These are phyloP conservation scores for Melanogaster broomeanus DNA, from an alignment of 768 basidiomycete genomes.

Conservation along the genomic window DNA sequence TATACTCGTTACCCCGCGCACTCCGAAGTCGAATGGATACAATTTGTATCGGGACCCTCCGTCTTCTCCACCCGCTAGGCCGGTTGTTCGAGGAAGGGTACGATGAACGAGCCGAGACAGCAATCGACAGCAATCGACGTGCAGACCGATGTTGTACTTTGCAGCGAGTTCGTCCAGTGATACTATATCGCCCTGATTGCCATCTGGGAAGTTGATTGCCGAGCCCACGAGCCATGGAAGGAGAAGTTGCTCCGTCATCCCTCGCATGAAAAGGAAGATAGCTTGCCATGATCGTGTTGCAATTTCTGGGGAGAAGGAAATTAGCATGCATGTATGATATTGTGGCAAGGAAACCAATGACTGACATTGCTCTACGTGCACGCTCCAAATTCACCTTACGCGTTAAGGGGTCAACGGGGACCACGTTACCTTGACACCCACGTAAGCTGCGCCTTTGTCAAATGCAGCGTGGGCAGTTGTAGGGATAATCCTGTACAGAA, in stretches of 20 bases:
- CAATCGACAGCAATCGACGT: constrained; percentile 98
- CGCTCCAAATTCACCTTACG: constrained; percentile 76
- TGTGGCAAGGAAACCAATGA: constrained; percentile 7
- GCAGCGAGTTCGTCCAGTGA: constrained; percentile 75
- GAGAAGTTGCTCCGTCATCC: background rate
- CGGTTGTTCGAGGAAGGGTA: constrained; percentile 89
- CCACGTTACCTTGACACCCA: constrained; percentile 84
- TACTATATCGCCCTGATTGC: constrained; percentile 84
- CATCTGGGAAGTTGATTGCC: constrained; percentile 83
- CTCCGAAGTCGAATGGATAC: constrained; percentile 84
- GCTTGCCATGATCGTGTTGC: constrained; percentile 83
- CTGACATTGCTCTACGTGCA: constrained; percentile 87
- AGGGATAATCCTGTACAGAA: constrained; percentile 68
- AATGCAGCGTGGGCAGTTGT: constrained; percentile 92
- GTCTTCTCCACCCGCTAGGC: constrained; percentile 59
- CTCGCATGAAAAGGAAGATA: background rate
- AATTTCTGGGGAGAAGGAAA: constrained; percentile 55
- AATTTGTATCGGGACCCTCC: constrained; percentile 51
- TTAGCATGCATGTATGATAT: constrained; percentile 3
- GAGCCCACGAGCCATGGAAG: constrained; percentile 74
- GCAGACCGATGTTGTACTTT: constrained; percentile 77
- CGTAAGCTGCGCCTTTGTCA: constrained; percentile 87
- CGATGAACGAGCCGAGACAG: constrained; percentile 91
- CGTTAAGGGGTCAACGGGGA: constrained; percentile 78
- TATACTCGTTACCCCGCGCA: constrained; percentile 90